Evolutionary conservation across 2,329 filamentous ascomycete genomes (phyloP).

Genomic region (Fusarium vanettenii): DNA sequence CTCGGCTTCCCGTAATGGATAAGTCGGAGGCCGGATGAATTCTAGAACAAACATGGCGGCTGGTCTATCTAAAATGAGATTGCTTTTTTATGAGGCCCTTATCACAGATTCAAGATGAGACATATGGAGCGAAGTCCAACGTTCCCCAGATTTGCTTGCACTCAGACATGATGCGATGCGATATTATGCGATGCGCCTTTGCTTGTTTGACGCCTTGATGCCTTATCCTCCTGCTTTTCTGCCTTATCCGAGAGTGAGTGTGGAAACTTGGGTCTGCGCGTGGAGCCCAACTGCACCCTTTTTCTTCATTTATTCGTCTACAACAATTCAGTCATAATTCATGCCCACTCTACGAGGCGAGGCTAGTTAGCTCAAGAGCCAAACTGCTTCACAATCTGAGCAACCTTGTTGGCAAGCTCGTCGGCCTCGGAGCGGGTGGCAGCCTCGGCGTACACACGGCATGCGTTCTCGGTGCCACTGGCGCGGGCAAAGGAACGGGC

Average conservation of each 20-base stretch:
- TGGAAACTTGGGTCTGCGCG: neutral
- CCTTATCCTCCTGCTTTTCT: conserved; percentile 28
- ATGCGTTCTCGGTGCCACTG: conserved; percentile 94
- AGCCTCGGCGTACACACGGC: conserved; percentile 95
- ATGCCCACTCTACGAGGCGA: neutral
- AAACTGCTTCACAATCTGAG: conserved; percentile 75
- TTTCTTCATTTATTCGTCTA: conserved; percentile 22
- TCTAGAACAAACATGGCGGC: neutral
- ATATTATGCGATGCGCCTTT: neutral
- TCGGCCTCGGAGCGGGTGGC: conserved; percentile 90
- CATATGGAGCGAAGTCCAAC: neutral
- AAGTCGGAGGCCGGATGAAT: neutral
- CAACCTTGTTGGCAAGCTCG: conserved; percentile 87
- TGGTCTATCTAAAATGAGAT: neutral
- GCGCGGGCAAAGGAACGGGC: conserved; percentile 92
- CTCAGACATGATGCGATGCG: neutral
- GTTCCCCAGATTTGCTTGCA: conserved; percentile 5
- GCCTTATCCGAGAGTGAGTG: conserved; percentile 3
- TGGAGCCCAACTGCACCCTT: conserved; percentile 1
- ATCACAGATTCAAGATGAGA: neutral
- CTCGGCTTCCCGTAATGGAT: neutral
- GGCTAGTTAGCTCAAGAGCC: conserved; percentile 44
- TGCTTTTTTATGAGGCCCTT: neutral
- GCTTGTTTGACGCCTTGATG: neutral
- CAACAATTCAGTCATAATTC: conserved; percentile 12